Base-by-base conservation (phyloP, 2,329 filamentous ascomycete genomes). In the Aspergillus tubingensis region DNA sequence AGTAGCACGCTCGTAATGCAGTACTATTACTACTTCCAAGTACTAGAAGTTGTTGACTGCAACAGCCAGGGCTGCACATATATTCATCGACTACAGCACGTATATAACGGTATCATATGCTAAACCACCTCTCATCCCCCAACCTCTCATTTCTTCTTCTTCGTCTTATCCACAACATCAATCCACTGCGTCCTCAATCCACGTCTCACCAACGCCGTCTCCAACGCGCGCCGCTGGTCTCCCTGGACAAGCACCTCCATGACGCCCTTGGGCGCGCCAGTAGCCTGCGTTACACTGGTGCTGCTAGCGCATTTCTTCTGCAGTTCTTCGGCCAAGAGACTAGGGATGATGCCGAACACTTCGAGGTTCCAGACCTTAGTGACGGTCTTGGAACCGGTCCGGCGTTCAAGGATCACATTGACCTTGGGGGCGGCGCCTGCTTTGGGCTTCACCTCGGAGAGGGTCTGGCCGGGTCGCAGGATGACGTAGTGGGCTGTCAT, bases 231-330 rank as follows among this genome's bases (percentile, higher is more conserved):
- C 59, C 82, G 83, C 76, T 90, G 87, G 61, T 87, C 86, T 1
- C 88, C 88, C 68, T 90, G 88, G 3, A 90, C 82, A 76, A 88
- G 80, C 19, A 90, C 83, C 71, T 90, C 88, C 83, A 89, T 84
- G 2, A 88, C 77, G 0, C 86, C 85, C 66, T 83, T 84, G 66
- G 86, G 85, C 8, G 86, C 86, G 3, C 87, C 87, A 49, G 82
- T 81, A 32, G 87, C 76, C 65, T 86, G 84, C 36, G 85, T 82
- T 1, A 89, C 85, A 61, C 85, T 88, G 11, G 87, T 88, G 59
- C 83, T 86, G n/a, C 88, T 86, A 2, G 88, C 88, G 70, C 88
- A 90, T 32, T 84, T 83, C 76, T 87, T 89, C 68, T 88, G 81
- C 67, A 90, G 68, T 70, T 90, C 88, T 61, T 89, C 87, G 2